Percentiles rank a stretch among this genome's conserved stretches.
Conservation (phyloP, 2,329 filamentous ascomycete species). For the Rutstroemia sp. region DNA sequence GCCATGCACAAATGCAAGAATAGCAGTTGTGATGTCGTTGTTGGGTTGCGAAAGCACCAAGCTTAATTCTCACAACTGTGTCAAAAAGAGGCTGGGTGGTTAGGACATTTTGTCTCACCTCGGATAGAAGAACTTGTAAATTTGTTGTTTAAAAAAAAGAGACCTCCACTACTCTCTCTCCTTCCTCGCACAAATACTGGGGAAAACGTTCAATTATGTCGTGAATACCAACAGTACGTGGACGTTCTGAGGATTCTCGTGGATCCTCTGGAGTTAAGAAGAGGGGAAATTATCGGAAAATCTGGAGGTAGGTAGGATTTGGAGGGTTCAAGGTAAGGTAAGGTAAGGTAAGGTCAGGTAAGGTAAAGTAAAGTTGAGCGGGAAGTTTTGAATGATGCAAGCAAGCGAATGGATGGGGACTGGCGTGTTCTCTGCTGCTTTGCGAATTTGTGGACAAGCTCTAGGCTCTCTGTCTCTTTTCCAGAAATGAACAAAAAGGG, state of each 20-base stretch:
- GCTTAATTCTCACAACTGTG: constrained; percentile 18
- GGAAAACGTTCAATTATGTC: background rate
- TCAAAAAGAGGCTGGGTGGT: constrained; percentile 20
- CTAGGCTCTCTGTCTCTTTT: background rate
- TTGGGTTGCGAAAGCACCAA: constrained; percentile 15
- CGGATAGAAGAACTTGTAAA: constrained; percentile 15
- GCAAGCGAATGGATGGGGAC: constrained; percentile 3
- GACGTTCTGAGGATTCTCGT: background rate
- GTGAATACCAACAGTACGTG: constrained; percentile 1
- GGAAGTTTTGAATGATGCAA: background rate
- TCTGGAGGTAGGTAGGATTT: constrained; percentile 1
- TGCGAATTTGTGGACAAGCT: background rate
- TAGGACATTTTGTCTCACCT: constrained; percentile 24
- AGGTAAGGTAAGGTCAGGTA: background rate
- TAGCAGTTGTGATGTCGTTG: constrained; percentile 5
- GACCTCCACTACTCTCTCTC: constrained; percentile 7
- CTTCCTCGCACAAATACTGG: constrained; percentile 11
- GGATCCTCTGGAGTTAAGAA: background rate
- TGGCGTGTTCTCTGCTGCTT: background rate
- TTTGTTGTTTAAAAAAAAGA: background rate
- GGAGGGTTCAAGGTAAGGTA: constrained; percentile 1
- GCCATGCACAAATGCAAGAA: constrained; percentile 6
- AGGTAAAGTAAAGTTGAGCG: background rate
- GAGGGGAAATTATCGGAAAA: constrained; percentile 6
- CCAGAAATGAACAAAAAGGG: background rate